phyloP scores from a whole-genome alignment of 306 rosid genomes.

The Phaseolus lunatus region DNA sequence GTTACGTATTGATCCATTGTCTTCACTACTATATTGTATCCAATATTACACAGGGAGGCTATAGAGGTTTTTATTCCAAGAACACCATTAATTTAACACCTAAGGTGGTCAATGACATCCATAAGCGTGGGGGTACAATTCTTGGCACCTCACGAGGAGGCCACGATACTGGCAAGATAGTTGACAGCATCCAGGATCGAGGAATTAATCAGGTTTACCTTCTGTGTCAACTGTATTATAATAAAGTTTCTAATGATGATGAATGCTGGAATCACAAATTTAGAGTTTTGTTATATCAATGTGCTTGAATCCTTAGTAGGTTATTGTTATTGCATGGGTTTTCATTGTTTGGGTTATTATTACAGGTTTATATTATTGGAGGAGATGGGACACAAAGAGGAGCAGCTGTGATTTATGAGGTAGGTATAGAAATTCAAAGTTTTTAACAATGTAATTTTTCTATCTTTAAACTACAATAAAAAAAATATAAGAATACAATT shows the following conservation, averaged over 20 bases:
- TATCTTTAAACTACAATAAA: slow-evolving; percentile 7
- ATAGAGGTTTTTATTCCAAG: slow-evolving; percentile 86
- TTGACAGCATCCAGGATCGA: slow-evolving; percentile 94
- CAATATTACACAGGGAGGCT: slow-evolving; percentile 77
- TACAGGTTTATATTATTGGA: slow-evolving; percentile 93
- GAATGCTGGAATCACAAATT: slow-evolving; percentile 33
- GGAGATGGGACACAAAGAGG: slow-evolving; percentile 99
- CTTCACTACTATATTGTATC: slow-evolving; percentile 34
- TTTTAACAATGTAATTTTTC: slow-evolving; percentile 33
- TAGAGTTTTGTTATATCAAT: slow-evolving; percentile 25
- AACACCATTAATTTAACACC: slow-evolving; percentile 81
- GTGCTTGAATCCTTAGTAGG: slow-evolving; percentile 25
- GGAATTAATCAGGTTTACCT: slow-evolving; percentile 88
- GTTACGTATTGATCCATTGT: slow-evolving; percentile 31
- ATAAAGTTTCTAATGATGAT: slow-evolving; percentile 26
- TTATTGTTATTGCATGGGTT: slow-evolving; percentile 41
- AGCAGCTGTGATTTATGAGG: slow-evolving; percentile 92
- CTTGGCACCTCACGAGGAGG: slow-evolving; percentile 97
- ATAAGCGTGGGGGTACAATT: slow-evolving; percentile 94
- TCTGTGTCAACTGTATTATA: slow-evolving; percentile 30
- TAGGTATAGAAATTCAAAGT: slow-evolving; percentile 66
- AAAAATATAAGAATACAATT: slow-evolving; percentile 32
- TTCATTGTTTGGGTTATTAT: slow-evolving; percentile 34
- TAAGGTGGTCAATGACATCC: slow-evolving; percentile 89
- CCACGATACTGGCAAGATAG: slow-evolving; percentile 85